Base-by-base conservation (phyloP, 441 rosid genomes). In the Populus hybrid region DNA sequence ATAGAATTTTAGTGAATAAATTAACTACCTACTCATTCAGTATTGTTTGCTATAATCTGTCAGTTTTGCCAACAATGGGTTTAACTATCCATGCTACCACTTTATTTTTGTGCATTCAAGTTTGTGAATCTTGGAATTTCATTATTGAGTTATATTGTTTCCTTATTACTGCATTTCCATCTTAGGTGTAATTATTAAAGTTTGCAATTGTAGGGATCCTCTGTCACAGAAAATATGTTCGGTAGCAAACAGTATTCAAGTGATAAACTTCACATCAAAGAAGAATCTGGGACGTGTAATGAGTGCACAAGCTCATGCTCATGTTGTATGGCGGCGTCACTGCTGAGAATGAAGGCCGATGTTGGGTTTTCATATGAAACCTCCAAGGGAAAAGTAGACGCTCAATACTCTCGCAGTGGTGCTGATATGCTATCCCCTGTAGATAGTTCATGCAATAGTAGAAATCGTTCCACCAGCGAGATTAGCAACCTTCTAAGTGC, bases 401-500 rank as follows among this genome's bases (percentile, higher is more conserved):
- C 53, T 50, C 66, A 28, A 12, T 53, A 56, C 64, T 80, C 64
- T 64, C 63, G 12, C 10, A 50, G 72, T 66, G 73, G 76, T 71
- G 76, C 80, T 74, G 72, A 67, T 78, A 33, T 69, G 40, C 70
- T 71, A 35, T 74, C 65, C 33, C 76, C 76, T 74, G 40, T 28
- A 20, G 56, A 76, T 53, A 61, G 72, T 63, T 45, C 74, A 20
- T 71, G 71, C 74, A 77, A 59, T 64, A 75, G 68, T 74, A 71
- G 77, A 76, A 78, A 76, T 68, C 83, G 56, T 75, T 59, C 72
- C 53, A 77, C 78, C 69, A 69, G 78, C 71, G 84, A 74, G 68
- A 77, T 68, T 61, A 85, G 77, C 31, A 76, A 77, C 75, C 79
- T 74, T 45, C 65, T 77, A 63, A 77, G 76, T 79, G 81, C 80